phyloP scores from a whole-genome alignment of 371 early-diverging fungal genomes.

The Rhizopus sp. region DNA sequence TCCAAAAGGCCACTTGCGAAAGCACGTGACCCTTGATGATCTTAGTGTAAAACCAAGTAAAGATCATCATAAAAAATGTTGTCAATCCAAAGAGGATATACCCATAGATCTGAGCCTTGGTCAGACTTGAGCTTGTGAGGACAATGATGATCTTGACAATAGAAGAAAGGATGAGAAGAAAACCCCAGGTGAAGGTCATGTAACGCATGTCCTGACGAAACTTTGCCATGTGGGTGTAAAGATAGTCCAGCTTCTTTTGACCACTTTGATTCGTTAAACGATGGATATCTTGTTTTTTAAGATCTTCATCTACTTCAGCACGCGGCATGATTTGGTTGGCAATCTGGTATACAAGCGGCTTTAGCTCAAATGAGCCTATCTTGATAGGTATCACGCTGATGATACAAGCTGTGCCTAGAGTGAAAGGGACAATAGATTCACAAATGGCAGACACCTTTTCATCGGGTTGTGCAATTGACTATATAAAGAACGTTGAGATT shows the following conservation, averaged over 20 bases:
- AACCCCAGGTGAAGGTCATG: conserved; percentile 49
- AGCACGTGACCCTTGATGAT: conserved; percentile 31
- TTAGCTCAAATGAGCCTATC: conserved; percentile 34
- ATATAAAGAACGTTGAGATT: background rate
- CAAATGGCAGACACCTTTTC: conserved; percentile 33
- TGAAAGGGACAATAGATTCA: conserved; percentile 36
- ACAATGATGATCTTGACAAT: conserved; percentile 44
- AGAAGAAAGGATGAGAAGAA: conserved; percentile 35
- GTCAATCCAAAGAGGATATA: conserved; percentile 43
- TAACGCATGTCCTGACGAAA: conserved; percentile 49
- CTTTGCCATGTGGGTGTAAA: conserved; percentile 37
- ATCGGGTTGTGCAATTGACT: conserved; percentile 47
- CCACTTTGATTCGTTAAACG: conserved; percentile 13
- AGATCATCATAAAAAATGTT: conserved; percentile 30
- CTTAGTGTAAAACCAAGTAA: conserved; percentile 47
- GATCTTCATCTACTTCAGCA: conserved; percentile 21
- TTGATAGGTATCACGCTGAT: conserved; percentile 41
- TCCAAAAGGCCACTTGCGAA: conserved; percentile 34
- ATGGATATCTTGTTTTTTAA: conserved; percentile 23
- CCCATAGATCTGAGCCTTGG: conserved; percentile 29
- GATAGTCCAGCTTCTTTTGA: conserved; percentile 22
- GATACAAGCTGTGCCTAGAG: conserved; percentile 40
- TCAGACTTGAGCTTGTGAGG: conserved; percentile 29
- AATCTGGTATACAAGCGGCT: conserved; percentile 41
- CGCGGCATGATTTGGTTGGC: conserved; percentile 49